phyloP scores from a whole-genome alignment of 2,329 filamentous ascomycete genomes.

The Dactylonectria estremocensis region DNA sequence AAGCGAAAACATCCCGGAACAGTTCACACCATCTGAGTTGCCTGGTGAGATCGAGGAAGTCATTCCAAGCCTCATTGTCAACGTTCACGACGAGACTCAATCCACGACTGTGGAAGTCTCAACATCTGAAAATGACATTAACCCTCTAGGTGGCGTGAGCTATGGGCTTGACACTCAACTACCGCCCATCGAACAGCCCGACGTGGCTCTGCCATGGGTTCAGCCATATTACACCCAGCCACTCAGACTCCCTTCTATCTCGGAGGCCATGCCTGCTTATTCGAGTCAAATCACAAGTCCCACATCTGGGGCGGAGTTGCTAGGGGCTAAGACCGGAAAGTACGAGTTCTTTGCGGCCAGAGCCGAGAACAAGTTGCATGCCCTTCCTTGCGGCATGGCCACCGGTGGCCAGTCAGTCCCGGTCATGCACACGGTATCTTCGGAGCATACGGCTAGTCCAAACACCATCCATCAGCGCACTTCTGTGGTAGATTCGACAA shows the following conservation, averaged over 20 bases:
- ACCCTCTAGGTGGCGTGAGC: background rate
- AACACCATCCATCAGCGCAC: background rate
- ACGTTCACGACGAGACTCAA: background rate
- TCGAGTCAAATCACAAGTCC: slow-evolving; percentile 5
- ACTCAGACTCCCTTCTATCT: slow-evolving; percentile 40
- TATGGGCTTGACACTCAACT: slow-evolving; percentile 17
- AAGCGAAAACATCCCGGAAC: background rate
- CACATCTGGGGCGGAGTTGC: slow-evolving; percentile 42
- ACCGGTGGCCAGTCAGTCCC: background rate
- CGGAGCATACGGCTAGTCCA: background rate
- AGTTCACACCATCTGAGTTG: background rate
- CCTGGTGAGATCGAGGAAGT: background rate
- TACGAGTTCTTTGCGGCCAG: slow-evolving; percentile 58
- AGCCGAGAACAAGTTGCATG: slow-evolving; percentile 53
- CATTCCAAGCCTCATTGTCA: background rate
- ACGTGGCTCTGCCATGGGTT: slow-evolving; percentile 7
- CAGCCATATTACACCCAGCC: slow-evolving; percentile 2
- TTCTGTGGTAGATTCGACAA: background rate
- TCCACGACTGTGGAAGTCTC: background rate
- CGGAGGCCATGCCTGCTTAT: slow-evolving; percentile 32
- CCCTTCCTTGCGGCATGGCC: slow-evolving; percentile 22
- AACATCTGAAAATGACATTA: background rate
- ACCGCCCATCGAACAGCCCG: slow-evolving; percentile 22
- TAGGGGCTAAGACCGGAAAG: slow-evolving; percentile 57
- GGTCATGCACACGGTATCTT: background rate